Percentiles rank a stretch among this genome's conserved stretches.
Conservation (phyloP, 768 basidiomycete species). For the Bullera alba region DNA sequence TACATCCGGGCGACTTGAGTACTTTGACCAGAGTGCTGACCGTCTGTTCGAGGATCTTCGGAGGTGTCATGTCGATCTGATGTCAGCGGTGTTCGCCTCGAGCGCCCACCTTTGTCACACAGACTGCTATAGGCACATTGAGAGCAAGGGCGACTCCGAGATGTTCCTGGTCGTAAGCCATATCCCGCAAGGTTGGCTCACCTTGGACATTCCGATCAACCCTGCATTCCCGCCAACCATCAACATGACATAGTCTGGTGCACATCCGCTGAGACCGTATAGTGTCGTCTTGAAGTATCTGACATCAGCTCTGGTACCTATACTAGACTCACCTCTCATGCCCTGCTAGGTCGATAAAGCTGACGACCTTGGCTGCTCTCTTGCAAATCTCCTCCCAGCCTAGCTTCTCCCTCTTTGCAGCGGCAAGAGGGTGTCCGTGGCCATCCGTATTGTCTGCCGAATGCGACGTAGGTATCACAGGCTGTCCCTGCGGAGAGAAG, state of each 20-base stretch:
- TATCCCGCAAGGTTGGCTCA: constrained; percentile 1
- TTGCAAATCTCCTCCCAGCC: constrained; percentile 93
- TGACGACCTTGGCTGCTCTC: constrained; percentile 82
- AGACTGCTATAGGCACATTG: constrained; percentile 79
- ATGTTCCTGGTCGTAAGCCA: constrained; percentile 70
- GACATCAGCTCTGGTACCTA: neutral
- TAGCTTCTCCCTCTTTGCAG: constrained; percentile 63
- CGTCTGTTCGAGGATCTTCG: constrained; percentile 83
- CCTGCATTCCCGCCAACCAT: constrained; percentile 91
- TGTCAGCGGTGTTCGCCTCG: neutral
- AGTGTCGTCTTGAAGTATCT: constrained; percentile 65
- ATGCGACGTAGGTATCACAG: constrained; percentile 63
- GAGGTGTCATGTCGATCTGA: constrained; percentile 95
- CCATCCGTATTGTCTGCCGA: constrained; percentile 29
- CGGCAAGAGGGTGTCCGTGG: constrained; percentile 48
- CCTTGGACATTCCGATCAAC: constrained; percentile 48
- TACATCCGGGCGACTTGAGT: constrained; percentile 82
- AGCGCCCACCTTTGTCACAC: constrained; percentile 74
- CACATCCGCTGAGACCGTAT: constrained; percentile 88
- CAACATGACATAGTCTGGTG: constrained; percentile 73
- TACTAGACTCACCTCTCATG: constrained; percentile 71
- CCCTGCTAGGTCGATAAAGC: constrained; percentile 92
- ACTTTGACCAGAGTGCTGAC: constrained; percentile 89
- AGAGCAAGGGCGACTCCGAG: constrained; percentile 88
- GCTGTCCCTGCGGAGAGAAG: constrained; percentile 66